Evolutionary conservation across 2,329 filamentous ascomycete genomes (phyloP), one percentile per base, ranked within the genome.

Genomic region (Fusarium sp.): DNA sequence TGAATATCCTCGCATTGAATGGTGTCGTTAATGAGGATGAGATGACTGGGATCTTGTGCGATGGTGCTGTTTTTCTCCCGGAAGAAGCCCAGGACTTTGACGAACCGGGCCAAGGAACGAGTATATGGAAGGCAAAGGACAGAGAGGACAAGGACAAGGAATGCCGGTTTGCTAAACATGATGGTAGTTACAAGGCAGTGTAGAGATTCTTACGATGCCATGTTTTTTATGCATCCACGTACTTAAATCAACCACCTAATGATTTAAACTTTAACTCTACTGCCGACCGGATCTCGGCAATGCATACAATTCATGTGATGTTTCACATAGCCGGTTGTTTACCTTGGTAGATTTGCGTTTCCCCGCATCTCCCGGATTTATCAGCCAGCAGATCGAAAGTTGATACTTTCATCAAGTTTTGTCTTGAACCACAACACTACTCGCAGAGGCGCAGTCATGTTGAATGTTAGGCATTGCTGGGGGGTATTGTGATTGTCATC

Each of bases 1-100:
- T 92, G 89, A 5, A 92, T 57, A 69, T 92, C 90, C 74, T 92
- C 91, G 75, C 90, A 91, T 18, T 89, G 84, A 4, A 83, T 78
- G 0, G 90, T 91, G 70, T 89, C 86, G 0, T 84, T 79, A 11
- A 92, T 88, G 4, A 31, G 13, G 33, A 27, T 35, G n/a, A 20
- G 52, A 33, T 42, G 40, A 2, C 40, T 22, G 3, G 40, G 40
- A 8, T 42, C 40, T 3, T 22, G n/a, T 5, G 22, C 40, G 11
- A 42, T 14, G 13, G 40, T 42, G 40, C 20, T 42, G 11, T 22
- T 42, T 3, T 42, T 42, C 20, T 22, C 40, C 22, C 40, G 40
- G 40, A 42, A 42, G 20, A 42, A 22, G 40, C 40, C 40, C 20
- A 42, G 20, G 11, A 42, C 40, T 42, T 7, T 42, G 13, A 42